Base-by-base conservation (phyloP, 768 basidiomycete species). In the Heimioporus sp. region DNA sequence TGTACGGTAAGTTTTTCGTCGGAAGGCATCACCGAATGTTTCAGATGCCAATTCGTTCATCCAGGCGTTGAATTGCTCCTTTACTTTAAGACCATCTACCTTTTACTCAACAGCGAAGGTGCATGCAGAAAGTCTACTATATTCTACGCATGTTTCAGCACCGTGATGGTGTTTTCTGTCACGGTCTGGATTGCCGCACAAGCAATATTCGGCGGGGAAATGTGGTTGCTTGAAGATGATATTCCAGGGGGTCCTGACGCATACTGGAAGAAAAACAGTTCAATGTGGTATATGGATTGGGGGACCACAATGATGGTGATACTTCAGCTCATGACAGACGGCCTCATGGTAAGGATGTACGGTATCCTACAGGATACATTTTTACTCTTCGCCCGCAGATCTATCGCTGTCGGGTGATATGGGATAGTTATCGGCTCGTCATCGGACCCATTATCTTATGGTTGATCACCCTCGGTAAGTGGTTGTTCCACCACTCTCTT, bases 401-500 rank as follows among this genome's bases (percentile, higher is more conserved):
- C 11, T 68, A 71, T 52, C 73, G 72, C 16, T 71, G 70, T 49
- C 68, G 54, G 19, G 55, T 71, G 28, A 53, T 74, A 10, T 75
- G 71, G 72, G 7, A 57, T 13, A 50, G 46, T 43, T 34, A 37
- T 47, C 20, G 45, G 17, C 37, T 45, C 30, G 20, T 64, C 36
- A 13, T 52, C 9, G 4, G 52, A 24, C 55, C 57, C 2, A 54
- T 20, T 16, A 43, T 59, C 28, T 16, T 65, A 13, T 65, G 57
- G 60, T 3, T 42, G 2, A 28, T 15, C 2, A 46, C 58, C 2
- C 32, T 65, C 5, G 44, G 63, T 65, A 28, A 45, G 53, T n/a
- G n/a, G n/a, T n/a, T n/a, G n/a, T n/a, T n/a, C n/a, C n/a, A n/a
- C n/a, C n/a, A n/a, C n/a, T n/a, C n/a, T n/a, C n/a, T n/a, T n/a